Conservation (phyloP, 2,329 filamentous ascomycete species). For the Xylariaceae sp. region DNA sequence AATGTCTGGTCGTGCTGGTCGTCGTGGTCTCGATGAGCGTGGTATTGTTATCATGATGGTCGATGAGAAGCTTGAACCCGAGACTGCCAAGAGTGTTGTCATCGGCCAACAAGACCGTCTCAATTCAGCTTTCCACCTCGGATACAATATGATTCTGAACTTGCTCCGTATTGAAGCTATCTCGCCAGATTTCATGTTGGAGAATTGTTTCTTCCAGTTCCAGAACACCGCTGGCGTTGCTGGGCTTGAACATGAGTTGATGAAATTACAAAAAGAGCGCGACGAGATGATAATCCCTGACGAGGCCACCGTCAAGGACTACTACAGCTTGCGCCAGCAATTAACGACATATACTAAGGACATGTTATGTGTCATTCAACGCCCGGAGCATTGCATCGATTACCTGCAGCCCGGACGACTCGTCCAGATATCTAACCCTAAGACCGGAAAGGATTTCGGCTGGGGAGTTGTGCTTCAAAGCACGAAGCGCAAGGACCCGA, state of each 20-base stretch:
- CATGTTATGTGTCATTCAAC: conserved; percentile 86
- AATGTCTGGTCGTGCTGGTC: conserved; percentile 95
- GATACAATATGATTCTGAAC: conserved; percentile 99
- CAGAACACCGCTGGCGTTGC: conserved; percentile 89
- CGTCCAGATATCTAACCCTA: conserved; percentile 73
- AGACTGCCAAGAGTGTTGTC: conserved; percentile 90
- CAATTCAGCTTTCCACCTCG: conserved; percentile 94
- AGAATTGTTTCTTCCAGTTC: conserved; percentile 96
- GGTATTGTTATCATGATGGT: conserved; percentile 99
- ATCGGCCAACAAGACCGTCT: conserved; percentile 94
- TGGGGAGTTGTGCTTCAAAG: conserved; percentile 88
- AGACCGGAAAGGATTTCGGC: conserved; percentile 71
- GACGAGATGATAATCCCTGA: conserved; percentile 73
- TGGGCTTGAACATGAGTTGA: conserved; percentile 74
- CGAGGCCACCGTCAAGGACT: conserved; percentile 85
- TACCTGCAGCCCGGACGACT: conserved; percentile 86
- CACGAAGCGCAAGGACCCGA: conserved; percentile 58
- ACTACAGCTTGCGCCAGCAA: conserved; percentile 84
- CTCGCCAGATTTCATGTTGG: conserved; percentile 97
- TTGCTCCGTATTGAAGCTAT: conserved; percentile 97
- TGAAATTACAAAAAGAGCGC: conserved; percentile 69
- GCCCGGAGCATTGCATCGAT: conserved; percentile 77
- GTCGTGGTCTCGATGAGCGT: conserved; percentile 93
- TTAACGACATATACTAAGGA: conserved; percentile 79
- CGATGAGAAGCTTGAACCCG: conserved; percentile 90